Conservation (phyloP, 192 early-diverging fungal genomes). For the Geosiphon pyriformis region DNA sequence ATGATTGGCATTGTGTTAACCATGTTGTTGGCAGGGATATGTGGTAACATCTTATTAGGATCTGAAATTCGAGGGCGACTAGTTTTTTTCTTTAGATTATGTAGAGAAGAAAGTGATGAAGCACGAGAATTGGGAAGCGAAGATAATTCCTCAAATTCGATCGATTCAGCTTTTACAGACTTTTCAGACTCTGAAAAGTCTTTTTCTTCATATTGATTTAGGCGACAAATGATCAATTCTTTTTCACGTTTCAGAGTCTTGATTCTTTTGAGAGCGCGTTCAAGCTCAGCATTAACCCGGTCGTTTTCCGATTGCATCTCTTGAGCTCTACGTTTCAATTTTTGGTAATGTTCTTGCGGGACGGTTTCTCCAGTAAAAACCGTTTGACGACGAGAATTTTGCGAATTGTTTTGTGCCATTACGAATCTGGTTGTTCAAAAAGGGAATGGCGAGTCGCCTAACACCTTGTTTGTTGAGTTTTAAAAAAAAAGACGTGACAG, state of each 20-base stretch:
- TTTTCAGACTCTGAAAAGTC: conserved; percentile 7
- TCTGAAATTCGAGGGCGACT: neutral
- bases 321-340: conserved; percentile 6
- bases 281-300: conserved; percentile 9
- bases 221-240: conserved; percentile 15
- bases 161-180: neutral
- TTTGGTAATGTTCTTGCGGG: conserved; percentile 13
- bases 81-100: neutral
- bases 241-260: conserved; percentile 18
- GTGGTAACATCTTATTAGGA: conserved; percentile 26
- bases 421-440: too few relatives aligned
- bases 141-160: neutral
- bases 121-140: neutral
- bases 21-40: conserved; percentile 16
- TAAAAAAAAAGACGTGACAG: too few relatives aligned
- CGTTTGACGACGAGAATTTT: neutral
- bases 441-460: too few relatives aligned
- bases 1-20: conserved; percentile 4
- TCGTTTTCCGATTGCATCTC: conserved; percentile 13
- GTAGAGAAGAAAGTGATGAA: neutral
- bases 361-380: neutral
- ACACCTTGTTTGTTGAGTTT: too few relatives aligned
- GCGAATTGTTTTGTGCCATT: conserved; percentile 16
- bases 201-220: conserved; percentile 1
- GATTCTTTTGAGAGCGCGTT: conserved; percentile 14